phyloP scores from a whole-genome alignment of 352 stramenopile species.

The Pythium sp. region DNA sequence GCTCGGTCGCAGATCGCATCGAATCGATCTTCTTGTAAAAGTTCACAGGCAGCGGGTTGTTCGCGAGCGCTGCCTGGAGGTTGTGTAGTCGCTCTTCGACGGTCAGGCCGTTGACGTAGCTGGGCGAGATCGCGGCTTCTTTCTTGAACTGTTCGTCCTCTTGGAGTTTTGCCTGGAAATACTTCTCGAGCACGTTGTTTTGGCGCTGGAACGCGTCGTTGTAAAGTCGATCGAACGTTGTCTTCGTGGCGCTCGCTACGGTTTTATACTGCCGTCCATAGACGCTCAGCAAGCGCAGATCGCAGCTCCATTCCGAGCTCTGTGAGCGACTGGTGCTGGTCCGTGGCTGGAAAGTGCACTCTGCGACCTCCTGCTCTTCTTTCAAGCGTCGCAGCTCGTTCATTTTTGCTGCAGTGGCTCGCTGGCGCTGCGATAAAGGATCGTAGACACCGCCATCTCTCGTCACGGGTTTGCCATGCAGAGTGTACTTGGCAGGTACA shows the following conservation, averaged over 20 bases:
- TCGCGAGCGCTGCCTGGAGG: conserved; percentile 37
- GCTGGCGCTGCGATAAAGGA: conserved; percentile 33
- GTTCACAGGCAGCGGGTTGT: conserved; percentile 40
- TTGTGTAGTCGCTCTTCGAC: conserved; percentile 48
- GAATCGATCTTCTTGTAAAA: conserved; percentile 52
- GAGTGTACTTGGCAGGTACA: conserved; percentile 18
- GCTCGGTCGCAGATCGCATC: conserved; percentile 38
- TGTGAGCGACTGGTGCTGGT: conserved; percentile 18
- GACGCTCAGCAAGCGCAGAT: conserved; percentile 6
- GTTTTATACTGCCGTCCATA: conserved; percentile 10
- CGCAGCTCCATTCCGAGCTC: conserved; percentile 6
- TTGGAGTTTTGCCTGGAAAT: conserved; percentile 34
- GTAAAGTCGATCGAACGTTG: conserved; percentile 50
- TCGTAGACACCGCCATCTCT: conserved; percentile 18
- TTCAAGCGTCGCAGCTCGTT: conserved; percentile 34
- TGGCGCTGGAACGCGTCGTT: conserved; percentile 51
- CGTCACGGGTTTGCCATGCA: conserved; percentile 34
- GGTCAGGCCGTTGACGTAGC: conserved; percentile 46
- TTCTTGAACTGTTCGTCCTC: conserved; percentile 42
- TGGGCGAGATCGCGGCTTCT: conserved; percentile 35
- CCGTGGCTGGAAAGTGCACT: conserved; percentile 54
- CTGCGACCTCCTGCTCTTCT: conserved; percentile 33
- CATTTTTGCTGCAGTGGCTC: conserved; percentile 22
- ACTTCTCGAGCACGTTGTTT: conserved; percentile 37
- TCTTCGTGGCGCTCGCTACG: neutral